Evolutionary conservation across 1,139 yeast genomes (phyloP).

Genomic region (Hanseniaspora uvarum): DNA sequence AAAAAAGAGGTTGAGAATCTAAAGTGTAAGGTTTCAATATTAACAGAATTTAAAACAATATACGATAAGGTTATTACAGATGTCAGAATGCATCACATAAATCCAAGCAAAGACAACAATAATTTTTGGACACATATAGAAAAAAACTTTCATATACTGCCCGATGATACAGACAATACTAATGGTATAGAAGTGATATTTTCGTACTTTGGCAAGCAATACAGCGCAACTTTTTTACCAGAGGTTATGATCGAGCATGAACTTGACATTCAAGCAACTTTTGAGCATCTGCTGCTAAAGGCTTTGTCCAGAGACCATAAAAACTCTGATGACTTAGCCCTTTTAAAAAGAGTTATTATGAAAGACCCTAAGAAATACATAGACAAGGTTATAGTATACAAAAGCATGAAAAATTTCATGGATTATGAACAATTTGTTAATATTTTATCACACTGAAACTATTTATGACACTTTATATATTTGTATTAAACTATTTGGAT

Average conservation of each 20-base stretch:
- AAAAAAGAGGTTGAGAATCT: conserved; percentile 44
- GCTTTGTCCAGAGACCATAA: conserved; percentile 35
- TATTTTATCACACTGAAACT: background rate
- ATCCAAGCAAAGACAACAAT: conserved; percentile 23
- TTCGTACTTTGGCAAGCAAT: conserved; percentile 35
- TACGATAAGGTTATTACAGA: conserved; percentile 20
- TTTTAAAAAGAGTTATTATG: conserved; percentile 21
- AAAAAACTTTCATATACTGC: conserved; percentile 4
- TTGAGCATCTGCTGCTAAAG: conserved; percentile 58
- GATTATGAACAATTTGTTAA: background rate
- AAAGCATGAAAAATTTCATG: conserved; percentile 1
- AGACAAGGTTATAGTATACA: conserved; percentile 28
- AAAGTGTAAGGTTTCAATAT: conserved; percentile 34
- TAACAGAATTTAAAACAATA: conserved; percentile 26
- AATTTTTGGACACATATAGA: conserved; percentile 50
- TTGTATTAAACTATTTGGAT: background rate
- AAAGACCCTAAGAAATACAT: conserved; percentile 26
- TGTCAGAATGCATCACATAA: conserved; percentile 8
- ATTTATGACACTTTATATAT: too few relatives aligned
- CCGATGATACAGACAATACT: conserved; percentile 40
- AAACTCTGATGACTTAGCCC: conserved; percentile 5
- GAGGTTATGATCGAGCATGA: conserved; percentile 83
- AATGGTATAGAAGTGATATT: conserved; percentile 62
- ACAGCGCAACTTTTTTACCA: conserved; percentile 78
- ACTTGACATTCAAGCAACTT: conserved; percentile 68